Base-by-base conservation (phyloP, 352 stramenopile genomes). In the Phytophthora palmivora region DNA sequence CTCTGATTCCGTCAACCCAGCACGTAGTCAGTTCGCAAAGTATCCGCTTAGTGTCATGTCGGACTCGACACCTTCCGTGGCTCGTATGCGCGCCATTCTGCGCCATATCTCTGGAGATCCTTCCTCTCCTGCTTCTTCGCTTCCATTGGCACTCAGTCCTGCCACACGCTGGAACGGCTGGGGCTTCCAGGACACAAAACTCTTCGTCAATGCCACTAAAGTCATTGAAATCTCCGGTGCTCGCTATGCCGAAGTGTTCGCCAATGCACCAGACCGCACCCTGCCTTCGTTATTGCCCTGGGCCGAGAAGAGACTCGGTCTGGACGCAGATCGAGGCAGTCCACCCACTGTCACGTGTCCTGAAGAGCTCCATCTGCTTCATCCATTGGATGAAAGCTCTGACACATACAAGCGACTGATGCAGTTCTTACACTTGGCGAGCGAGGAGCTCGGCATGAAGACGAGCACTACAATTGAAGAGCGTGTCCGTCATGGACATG, bases 161-260 rank as follows among this genome's bases (percentile, higher is more conserved):
- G 56, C 66, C 51, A 88, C 77, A 15, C 80, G 81, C 51, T 92
- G 83, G 83, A 87, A 90, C 53, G 83, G 83, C 42, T 92, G 83
- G 83, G 83, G 83, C 19, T 92, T 78, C 68, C 64, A 67, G 15
- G 83, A 92, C 72, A 92, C 83, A 41, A 78, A 80, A 44, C 72
- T 92, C 26, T 89, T 87, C 46, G 48, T 92, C 6, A 92, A 92
- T 56, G 50, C 52, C 4, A 33, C 79, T 19, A 71, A 76, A 41
- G 62, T 79, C 10, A 78, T 92, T 37, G 83, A 90, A 52, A 79
- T 92, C 54, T 76, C 72, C 0, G 84, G 84, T 30, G 58, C 60
- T 36, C 79, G 84, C 18, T 92, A 92, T 46, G 63, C 57, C 38
- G 72, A 88, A 51, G 70, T 92, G n/a, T 92, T 92, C 58, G 54